Conservation (phyloP, 2,329 filamentous ascomycete genomes). For the Penicillium sp. region DNA sequence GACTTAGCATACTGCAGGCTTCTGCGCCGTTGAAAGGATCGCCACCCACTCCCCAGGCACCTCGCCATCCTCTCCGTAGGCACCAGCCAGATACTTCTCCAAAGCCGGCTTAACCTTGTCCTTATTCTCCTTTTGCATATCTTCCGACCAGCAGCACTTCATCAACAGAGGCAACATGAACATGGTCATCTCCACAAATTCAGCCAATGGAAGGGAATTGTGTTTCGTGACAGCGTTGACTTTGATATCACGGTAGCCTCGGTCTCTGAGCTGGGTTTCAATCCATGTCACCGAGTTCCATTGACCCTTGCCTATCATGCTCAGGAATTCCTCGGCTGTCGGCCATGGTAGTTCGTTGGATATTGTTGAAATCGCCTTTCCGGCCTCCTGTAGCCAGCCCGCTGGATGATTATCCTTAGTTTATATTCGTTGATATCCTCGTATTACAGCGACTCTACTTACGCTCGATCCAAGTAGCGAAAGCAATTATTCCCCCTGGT, state of each 20-base stretch:
- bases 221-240: constrained; percentile 18
- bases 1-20: constrained; percentile 8
- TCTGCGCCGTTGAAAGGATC: constrained; percentile 31
- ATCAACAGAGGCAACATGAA: constrained; percentile 23
- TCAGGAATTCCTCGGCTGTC: constrained; percentile 19
- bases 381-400: constrained; percentile 29
- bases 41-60: constrained; percentile 28
- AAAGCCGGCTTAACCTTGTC: constrained; percentile 22
- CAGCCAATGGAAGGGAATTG: constrained; percentile 10
- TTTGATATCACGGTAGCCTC: constrained; percentile 25
- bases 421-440: neutral
- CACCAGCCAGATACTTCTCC: constrained; percentile 24
- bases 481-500: constrained; percentile 34
- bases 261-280: constrained; percentile 19
- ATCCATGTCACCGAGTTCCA: constrained; percentile 27
- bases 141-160: constrained; percentile 29
- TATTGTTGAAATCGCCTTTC: constrained; percentile 26
- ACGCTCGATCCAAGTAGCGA: constrained; percentile 39
- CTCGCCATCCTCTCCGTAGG: constrained; percentile 22
- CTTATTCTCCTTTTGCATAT: constrained; percentile 25
- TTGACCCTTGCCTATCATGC: constrained; percentile 12
- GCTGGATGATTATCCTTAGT: constrained; percentile 10
- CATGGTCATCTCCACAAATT: constrained; percentile 23
- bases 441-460: constrained; percentile 12
- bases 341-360: constrained; percentile 28